Conservation (phyloP, 768 basidiomycete species). For the Gymnopilus junonius region DNA sequence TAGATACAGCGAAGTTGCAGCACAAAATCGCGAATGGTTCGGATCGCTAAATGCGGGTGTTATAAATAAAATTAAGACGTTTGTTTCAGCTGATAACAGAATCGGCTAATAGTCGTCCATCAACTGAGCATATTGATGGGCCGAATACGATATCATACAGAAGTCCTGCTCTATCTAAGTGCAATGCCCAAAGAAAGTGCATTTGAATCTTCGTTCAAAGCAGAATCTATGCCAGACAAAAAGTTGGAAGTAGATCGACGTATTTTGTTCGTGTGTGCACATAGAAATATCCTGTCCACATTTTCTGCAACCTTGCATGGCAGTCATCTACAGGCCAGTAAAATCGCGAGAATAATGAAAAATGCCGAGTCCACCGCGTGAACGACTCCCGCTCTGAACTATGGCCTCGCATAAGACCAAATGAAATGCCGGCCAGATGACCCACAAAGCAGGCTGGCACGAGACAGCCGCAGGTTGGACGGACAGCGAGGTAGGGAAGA, state of each 20-base stretch:
- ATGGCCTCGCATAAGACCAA: not conserved
- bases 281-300: not conserved
- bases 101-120: constrained; percentile 1
- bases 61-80: constrained; percentile 16
- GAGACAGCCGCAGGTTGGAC: not conserved
- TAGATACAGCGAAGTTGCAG: constrained; percentile 2
- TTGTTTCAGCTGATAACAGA: constrained; percentile 19
- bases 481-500: constrained; percentile 9
- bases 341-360: not conserved
- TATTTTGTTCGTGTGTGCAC: too few relatives aligned
- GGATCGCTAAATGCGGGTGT: constrained; percentile 27
- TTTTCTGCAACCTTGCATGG: not conserved
- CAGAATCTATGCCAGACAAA: too few relatives aligned
- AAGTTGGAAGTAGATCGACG: too few relatives aligned
- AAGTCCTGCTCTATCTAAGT: not conserved
- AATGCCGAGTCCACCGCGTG: not conserved
- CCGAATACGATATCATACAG: not conserved
- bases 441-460: not conserved
- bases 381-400: not conserved
- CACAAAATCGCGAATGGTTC: constrained; percentile 25
- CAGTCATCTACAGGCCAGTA: not conserved
- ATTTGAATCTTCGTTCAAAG: too few relatives aligned
- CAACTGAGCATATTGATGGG: not conserved
- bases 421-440: not conserved
- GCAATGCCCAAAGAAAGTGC: not conserved